A percentile compares a stretch with the other conserved stretches of the same genome.
Evolutionary conservation across 345 rosid species (phyloP).

Genomic region (Hirschfeldia incana): DNA sequence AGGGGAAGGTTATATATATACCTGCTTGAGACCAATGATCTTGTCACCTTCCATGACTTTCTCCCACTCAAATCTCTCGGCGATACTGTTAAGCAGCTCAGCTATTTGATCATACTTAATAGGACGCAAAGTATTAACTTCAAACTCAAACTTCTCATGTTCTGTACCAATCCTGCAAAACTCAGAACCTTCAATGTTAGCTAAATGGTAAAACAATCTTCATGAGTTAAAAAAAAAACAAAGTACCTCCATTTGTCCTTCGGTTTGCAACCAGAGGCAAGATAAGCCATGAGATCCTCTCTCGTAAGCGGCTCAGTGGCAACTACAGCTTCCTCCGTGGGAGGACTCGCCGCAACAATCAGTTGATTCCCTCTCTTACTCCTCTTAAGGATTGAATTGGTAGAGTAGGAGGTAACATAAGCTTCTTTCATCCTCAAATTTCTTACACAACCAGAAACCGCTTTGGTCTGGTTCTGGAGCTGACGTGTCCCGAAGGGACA

Average conservation of each 20-base stretch:
- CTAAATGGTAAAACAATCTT: not conserved
- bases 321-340: constrained; percentile 77
- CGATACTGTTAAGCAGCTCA: constrained; percentile 81
- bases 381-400: constrained; percentile 35
- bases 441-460: constrained; percentile 32
- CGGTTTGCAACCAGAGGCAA: constrained; percentile 95
- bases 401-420: constrained; percentile 37
- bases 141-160: constrained; percentile 98
- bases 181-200: constrained; percentile 30
- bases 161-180: constrained; percentile 95
- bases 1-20: constrained; percentile 29
- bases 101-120: constrained; percentile 96
- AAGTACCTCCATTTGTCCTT: constrained; percentile 94
- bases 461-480: constrained; percentile 38
- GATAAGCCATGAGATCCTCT: constrained; percentile 86
- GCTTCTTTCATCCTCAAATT: constrained; percentile 44
- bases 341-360: constrained; percentile 90
- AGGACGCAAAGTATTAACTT: constrained; percentile 67
- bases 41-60: constrained; percentile 85
- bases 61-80: constrained; percentile 99
- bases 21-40: constrained; percentile 96
- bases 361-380: constrained; percentile 48
- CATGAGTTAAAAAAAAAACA: not conserved
- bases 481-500: constrained; percentile 38
- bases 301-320: constrained; percentile 79